Evolutionary conservation across 805 yeast genomes (phyloP), one percentile per base, ranked within the genome.

Genomic region (Debaryomyces prosopidis): DNA sequence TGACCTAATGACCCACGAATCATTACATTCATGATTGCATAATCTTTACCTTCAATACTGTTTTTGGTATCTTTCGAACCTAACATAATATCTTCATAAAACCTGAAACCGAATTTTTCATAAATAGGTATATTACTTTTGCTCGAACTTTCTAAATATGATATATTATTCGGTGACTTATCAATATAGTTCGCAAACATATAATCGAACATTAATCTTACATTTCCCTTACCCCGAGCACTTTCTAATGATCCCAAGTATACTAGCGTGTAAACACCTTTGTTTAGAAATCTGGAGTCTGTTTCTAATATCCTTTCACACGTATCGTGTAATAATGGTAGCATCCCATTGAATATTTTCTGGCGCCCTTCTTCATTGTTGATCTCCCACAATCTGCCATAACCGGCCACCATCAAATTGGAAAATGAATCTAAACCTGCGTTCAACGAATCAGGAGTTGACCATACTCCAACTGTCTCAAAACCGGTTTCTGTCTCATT

Each of bases 201-300:
- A 54, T 66, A 73, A 5, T 79, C 76, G 51, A 80, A 73, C 57
- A 78, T 63, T 19, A 68, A 68, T 39, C 83, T 60, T 9, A 70
- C 79, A 53, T 80, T 79, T 15, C 84, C 84, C 54, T 79, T 79
- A 30, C 84, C 84, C 51, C 82, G 67, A 5, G 83, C 80, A 14
- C 58, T 55, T 11, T 38, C 61, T 5, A 69, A 63, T 5, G 77
- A 69, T 5, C 79, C 80, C 44, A 75, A 60, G 53, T 75, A 75
- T 27, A 75, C 77, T 51, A 75, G 63, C n/a, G 77, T 73, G 53
- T 57, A 75, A 12, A 64, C 57, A 17, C 62, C 61, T 44, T 67
- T 69, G 35, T 66, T 68, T 11, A 50, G 57, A 46, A 73, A 69
- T 32, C 72, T 48, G 5, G 60, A 47, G 52, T 79, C 82, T n/a